Conservation (phyloP, 345 rosid genomes). For the Barbarea vulgaris region DNA sequence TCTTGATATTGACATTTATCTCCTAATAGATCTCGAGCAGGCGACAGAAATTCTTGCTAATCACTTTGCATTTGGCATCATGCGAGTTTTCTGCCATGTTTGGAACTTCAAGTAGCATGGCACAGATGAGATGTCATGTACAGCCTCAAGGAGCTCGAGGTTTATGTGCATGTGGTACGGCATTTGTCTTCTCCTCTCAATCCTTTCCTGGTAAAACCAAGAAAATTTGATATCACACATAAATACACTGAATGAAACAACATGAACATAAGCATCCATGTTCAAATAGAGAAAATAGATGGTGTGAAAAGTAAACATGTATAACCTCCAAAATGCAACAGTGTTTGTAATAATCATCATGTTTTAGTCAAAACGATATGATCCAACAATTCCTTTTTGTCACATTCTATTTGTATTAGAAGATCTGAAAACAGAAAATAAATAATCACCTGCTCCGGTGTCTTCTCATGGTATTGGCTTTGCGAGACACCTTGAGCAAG, state of each 20-base stretch:
- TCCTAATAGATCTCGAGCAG: no score
- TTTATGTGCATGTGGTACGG: conserved; percentile 98
- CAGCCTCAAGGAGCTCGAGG: conserved; percentile 93
- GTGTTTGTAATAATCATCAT: background rate
- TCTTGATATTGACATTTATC: no score
- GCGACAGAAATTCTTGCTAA: conserved; percentile 86
- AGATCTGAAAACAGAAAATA: background rate
- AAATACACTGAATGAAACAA: background rate
- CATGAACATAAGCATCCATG: conserved; percentile 1
- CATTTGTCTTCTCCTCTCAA: conserved; percentile 95
- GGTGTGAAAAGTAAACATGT: background rate
- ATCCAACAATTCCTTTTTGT: background rate
- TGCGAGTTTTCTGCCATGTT: conserved; percentile 80
- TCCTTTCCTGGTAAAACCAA: conserved; percentile 61
- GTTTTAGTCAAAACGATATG: background rate
- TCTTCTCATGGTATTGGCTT: conserved; percentile 91
- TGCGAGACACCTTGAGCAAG: conserved; percentile 98
- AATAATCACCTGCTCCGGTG: conserved; percentile 81
- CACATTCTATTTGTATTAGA: background rate
- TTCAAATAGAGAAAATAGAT: background rate
- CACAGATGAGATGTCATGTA: conserved; percentile 83
- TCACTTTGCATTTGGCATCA: conserved; percentile 66
- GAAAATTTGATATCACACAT: background rate
- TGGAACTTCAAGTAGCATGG: conserved; percentile 96
- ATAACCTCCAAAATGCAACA: conserved; percentile 2